Evolutionary conservation across 1,139 yeast species (phyloP), one percentile per base, ranked within the genome.

Genomic region (Magnusiomyces sp.): DNA sequence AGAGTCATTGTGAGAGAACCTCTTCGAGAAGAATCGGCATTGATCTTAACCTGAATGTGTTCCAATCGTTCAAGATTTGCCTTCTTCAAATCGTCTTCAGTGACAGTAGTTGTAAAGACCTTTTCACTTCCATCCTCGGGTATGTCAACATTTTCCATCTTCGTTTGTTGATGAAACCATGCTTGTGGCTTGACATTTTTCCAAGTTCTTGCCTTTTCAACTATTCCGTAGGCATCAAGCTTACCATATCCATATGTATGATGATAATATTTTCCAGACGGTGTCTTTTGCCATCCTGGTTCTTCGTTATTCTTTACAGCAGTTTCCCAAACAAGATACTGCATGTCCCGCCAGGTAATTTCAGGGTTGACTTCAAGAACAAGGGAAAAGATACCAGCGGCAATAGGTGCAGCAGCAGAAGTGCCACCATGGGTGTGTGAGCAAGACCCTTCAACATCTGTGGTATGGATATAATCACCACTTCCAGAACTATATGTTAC

Each of bases 391-490:
- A 94, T 76, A 19, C 98, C 98, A 0, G 97, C 97, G 0, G 97
- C 98, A 50, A 94, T 74, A 0, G 99, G 99, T 0, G 98, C 98
- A 16, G 98, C 97, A 0, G 98, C 98, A 16, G 97, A 90, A 0
- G 99, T 94, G 20, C 99, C 99, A 7, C 97, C 96, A 67, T 94
- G 98, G 32, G 60, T 65, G 37, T 75, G 74, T 1, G 94, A 71
- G 65, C 99, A 94, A n/a, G 55, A 75, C 47, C 80, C 75, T 19
- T 63, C 59, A 50, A 88, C 77, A 65, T 92, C 97, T 1, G 97
- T 87, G 6, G 98, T 87, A 62, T 86, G 94, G 53, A 94, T 92
- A 62, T 80, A 86, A 62, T 88, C 95, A 31, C 87, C 87, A 2
- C 92, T 81, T 0, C 97, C 97, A 1, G 96, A 86, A 3, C 95